Base-by-base conservation (phyloP, 495 filamentous ascomycete genomes). In the Hypoxylon lienhwacheense region DNA sequence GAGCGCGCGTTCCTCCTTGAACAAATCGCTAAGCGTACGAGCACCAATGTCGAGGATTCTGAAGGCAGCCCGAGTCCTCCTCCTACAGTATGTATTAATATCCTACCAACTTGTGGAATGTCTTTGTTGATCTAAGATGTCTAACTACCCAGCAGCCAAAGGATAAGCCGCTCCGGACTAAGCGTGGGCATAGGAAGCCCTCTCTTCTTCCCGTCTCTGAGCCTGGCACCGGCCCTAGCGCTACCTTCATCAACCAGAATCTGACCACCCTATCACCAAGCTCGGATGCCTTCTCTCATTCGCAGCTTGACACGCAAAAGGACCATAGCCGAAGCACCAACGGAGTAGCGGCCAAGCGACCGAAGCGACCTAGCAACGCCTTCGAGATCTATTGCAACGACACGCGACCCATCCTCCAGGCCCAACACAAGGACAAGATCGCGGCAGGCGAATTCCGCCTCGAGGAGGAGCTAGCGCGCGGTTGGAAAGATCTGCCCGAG, bases 1-100 rank as follows among this genome's bases (percentile, higher is more conserved):
- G 91, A 97, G 72, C 85, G 79, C 65, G 90, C 85, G 24, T 91
- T 97, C 65, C 80, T 97, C 22, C 84, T 97, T 7, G 90, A 97
- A 62, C 87, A 90, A 55, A 77, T 97, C 2, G 78, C 87, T 40
- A 90, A 90, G 63, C 81, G 89, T 43, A 95, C 90, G 53, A 89
- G 90, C 66, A 85, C 87, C 66, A 86, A 87, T 61, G 80, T 84
- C 14, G 86, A 88, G 56, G 86, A 87, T 58, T 86, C 84, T 14
- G 86, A 89, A 26, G 82, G 83, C 53, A 87, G 83, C 62, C 84
- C 80, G 7, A 87, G 81, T 63, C 85, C 86, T 7, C 86, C 83
- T 29, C 85, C 84, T 48, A 88, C 85, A 48, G 83, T 86, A 79
- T 53, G 79, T 73, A 33, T 67, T 36, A 75, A 77, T 55, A 70